A percentile compares a stretch with the other conserved stretches of the same genome.
Conservation (phyloP, 106 monocot genomes). For the Apostasia ramifera region DNA sequence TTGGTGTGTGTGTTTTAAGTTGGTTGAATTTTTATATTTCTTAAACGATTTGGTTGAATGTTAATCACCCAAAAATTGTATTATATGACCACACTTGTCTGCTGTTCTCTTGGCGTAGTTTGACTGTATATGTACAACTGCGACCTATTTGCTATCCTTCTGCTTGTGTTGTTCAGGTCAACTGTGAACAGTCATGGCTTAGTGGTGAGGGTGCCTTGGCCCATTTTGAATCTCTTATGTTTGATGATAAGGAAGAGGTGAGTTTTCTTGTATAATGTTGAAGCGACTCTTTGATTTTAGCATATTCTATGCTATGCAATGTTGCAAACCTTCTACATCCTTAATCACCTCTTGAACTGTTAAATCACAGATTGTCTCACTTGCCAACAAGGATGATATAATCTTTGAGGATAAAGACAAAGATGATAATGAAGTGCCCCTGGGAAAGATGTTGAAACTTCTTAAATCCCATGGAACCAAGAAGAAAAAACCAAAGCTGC, state of each 20-base stretch:
- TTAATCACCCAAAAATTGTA: too few relatives aligned
- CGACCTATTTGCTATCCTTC: not conserved
- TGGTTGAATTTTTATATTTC: too few relatives aligned
- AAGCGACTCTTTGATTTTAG: too few relatives aligned
- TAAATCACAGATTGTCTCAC: constrained; percentile 25
- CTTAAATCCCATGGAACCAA: constrained; percentile 62
- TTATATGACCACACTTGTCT: too few relatives aligned
- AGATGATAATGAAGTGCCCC: constrained; percentile 70
- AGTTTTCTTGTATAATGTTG: not conserved
- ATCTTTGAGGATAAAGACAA: constrained; percentile 35
- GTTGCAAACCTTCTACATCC: not conserved
- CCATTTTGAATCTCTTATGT: constrained; percentile 73
- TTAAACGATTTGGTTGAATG: too few relatives aligned
- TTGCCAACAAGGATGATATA: constrained; percentile 30
- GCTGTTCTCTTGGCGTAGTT: too few relatives aligned
- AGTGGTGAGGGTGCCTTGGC: constrained; percentile 41
- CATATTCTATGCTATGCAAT: too few relatives aligned
- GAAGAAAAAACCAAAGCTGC: constrained; percentile 54
- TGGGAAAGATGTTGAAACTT: constrained; percentile 76
- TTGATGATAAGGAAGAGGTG: constrained; percentile 40
- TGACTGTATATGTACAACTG: too few relatives aligned
- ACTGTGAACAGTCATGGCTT: constrained; percentile 27
- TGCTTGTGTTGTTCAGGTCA: constrained; percentile 25
- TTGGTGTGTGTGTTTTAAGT: too few relatives aligned
- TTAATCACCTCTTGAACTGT: not conserved